Percentiles rank a stretch among this genome's conserved stretches.
These are phyloP conservation scores for Gelatoporia subvermispora DNA, from an alignment of 768 basidiomycete genomes.

Conservation along the genomic window DNA sequence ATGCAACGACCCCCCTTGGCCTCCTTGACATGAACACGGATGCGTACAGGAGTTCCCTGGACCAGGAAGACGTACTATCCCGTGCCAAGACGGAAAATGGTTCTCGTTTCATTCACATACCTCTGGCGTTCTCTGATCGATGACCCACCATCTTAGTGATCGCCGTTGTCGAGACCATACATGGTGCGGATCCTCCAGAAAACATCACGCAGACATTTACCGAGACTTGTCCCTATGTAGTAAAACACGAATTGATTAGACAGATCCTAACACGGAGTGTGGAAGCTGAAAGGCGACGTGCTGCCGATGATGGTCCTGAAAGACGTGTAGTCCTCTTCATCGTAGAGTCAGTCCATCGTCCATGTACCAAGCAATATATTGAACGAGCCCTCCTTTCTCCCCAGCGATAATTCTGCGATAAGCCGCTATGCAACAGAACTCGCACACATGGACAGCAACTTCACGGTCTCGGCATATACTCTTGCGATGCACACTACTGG, in stretches of 20 bases:
- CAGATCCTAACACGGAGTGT: constrained; percentile 2
- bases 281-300: constrained; percentile 1
- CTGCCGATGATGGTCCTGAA: background rate
- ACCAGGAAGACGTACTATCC: too few relatives aligned
- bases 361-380: background rate
- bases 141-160: background rate
- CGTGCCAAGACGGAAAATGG: too few relatives aligned
- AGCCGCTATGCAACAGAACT: constrained; percentile 15
- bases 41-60: too few relatives aligned
- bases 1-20: too few relatives aligned
- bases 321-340: constrained; percentile 9
- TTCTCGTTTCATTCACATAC: too few relatives aligned
- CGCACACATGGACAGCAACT: constrained; percentile 23
- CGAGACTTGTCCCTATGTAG: background rate
- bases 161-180: constrained; percentile 3
- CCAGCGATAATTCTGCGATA: constrained; percentile 11
- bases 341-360: constrained; percentile 8
- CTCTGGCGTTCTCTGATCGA: background rate
- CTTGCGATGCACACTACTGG: constrained; percentile 13
- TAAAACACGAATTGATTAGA: constrained; percentile 7
- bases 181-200: background rate
- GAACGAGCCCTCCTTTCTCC: too few relatives aligned
- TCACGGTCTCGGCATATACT: constrained; percentile 18
- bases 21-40: too few relatives aligned
- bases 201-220: background rate